A percentile compares a stretch with the other conserved stretches of the same genome.
Evolutionary conservation across 1,139 yeast genomes (phyloP).

Genomic region (Scheffersomyces cryptocercus): DNA sequence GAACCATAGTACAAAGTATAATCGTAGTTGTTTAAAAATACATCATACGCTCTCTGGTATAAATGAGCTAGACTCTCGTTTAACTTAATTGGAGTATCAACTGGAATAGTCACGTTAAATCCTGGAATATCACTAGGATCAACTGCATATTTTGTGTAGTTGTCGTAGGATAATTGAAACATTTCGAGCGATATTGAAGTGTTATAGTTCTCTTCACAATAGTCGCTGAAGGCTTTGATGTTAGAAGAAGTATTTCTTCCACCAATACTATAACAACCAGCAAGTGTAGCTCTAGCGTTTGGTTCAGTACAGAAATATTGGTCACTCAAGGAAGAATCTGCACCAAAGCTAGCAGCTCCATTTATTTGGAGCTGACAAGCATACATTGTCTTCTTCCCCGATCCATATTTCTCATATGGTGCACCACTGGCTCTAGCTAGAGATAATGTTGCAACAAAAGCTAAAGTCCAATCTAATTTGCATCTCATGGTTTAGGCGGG

Average conservation of each 20-base stretch:
- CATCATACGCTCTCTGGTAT: constrained; percentile 23
- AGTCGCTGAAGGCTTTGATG: not conserved
- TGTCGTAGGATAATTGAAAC: constrained; percentile 15
- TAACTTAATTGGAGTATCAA: constrained; percentile 24
- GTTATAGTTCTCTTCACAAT: constrained; percentile 12
- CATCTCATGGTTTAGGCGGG: too few species aligned
- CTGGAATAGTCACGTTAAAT: constrained; percentile 20
- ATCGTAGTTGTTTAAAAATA: constrained; percentile 36
- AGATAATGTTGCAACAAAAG: too few species aligned
- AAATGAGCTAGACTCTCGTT: constrained; percentile 11
- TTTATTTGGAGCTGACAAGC: constrained; percentile 20
- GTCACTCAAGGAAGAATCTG: constrained; percentile 1
- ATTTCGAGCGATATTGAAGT: constrained; percentile 16
- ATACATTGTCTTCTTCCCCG: constrained; percentile 6
- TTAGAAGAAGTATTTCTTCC: constrained; percentile 1
- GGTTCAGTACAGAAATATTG: constrained; percentile 13
- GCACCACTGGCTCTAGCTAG: constrained; percentile 1
- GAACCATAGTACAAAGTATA: constrained; percentile 48
- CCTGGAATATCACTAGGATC: constrained; percentile 18
- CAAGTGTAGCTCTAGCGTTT: constrained; percentile 14
- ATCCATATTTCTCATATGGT: constrained; percentile 11
- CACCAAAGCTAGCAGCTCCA: constrained; percentile 16
- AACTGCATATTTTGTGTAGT: constrained; percentile 20
- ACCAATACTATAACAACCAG: constrained; percentile 10
- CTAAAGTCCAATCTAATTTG: too few species aligned